Base-by-base conservation (phyloP, 2,329 filamentous ascomycete genomes). In the Aspergillus hortae region DNA sequence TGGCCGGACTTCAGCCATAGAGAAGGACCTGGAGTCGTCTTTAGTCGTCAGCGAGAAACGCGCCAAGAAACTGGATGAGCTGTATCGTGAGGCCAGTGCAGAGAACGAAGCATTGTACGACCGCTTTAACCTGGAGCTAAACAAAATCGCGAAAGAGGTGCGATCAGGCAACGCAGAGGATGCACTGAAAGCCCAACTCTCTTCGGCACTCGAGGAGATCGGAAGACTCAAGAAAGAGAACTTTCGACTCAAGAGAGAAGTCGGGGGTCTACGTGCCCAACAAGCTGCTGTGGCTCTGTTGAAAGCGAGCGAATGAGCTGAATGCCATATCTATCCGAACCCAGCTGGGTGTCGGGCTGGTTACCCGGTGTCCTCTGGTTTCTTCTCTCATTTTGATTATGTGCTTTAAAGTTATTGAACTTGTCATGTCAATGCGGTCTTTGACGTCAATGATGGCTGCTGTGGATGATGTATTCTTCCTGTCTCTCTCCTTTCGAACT, bases 41-140 rank as follows among this genome's bases (percentile, higher is more conserved):
- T 77, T 96, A 12, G 80, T 83, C 61, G 84, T 90, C 1, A 85
- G 83, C 12, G 91, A 96, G 67, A 81, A 81, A 53, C 92, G 94
- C 62, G 86, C 87, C 53, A 88, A 86, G 61, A 87, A 88, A 38
- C 83, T 96, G 48, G 92, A 96, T 67, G 89, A 95, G 71, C 76
- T 96, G 47, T 95, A 95, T 74, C 88, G 90, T 58, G 90, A 96
- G 65, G 83, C 86, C 14, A 90, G 86, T 61, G 89, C 90, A 0
- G 92, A 97, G 76, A 97, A 96, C 62, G 92, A 96, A 73, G 82
- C 92, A 27, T 78, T 97, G 50, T 96, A 96, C 70, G 88, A 92
- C 59, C 87, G 86, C 55, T 96, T 96, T 77, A 96, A 96, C 64
- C 83, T 85, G n/a, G 92, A 96, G 73, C 75, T 97, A 44, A 87